phyloP scores from a whole-genome alignment of 371 early-diverging fungal genomes.

The Entomophthora muscae region DNA sequence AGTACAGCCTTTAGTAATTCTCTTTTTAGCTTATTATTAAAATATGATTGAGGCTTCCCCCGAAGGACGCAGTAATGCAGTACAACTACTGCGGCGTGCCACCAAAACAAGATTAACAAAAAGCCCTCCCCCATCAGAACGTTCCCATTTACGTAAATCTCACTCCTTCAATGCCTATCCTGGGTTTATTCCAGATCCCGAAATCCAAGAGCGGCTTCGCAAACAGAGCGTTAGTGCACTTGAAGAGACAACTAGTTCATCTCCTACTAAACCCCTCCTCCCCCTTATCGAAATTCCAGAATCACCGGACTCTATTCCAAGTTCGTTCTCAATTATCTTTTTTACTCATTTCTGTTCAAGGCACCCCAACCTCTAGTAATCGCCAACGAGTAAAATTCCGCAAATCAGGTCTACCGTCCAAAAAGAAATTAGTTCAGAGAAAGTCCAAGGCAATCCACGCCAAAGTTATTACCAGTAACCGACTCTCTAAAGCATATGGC shows the following conservation, averaged over 20 bases:
- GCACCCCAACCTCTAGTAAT: background rate
- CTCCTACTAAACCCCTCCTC: background rate
- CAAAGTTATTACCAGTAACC: background rate
- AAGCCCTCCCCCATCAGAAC: background rate
- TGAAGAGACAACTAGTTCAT: no score
- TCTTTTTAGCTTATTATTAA: no score
- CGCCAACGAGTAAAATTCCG: background rate
- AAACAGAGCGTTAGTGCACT: background rate
- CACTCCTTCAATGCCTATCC: background rate
- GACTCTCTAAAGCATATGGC: background rate
- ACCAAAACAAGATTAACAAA: background rate
- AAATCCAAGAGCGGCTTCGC: background rate
- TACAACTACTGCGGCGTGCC: background rate
- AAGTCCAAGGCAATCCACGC: background rate
- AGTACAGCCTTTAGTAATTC: no score
- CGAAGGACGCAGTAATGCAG: background rate
- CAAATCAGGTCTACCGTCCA: background rate
- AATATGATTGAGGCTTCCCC: background rate
- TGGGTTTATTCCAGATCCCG: background rate
- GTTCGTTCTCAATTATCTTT: background rate
- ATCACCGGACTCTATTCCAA: background rate
- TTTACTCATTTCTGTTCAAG: background rate
- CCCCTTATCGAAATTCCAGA: background rate
- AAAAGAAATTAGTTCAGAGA: background rate
- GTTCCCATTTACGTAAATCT: background rate